Base-by-base conservation (phyloP, 768 basidiomycete genomes). In the Pleurotus sapidus region DNA sequence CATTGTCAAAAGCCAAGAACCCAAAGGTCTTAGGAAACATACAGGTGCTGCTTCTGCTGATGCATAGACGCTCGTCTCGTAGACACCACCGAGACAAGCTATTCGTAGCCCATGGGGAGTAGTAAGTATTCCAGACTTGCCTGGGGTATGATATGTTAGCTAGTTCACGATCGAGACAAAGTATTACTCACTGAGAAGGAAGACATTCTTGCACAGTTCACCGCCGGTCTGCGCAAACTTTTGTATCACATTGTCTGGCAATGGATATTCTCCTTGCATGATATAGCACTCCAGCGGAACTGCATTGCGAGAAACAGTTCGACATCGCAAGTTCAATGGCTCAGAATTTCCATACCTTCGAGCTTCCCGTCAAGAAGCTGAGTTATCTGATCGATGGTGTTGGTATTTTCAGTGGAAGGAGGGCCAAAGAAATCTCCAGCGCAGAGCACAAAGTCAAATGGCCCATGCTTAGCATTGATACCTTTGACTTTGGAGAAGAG, bases 271-370 rank as follows among this genome's bases (percentile, higher is more conserved):
- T 15, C 95, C 95, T 68, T 94, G 87, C 83, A 94, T 95, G 57
- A 97, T 86, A 74, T 96, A 98, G 63, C 93, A 95, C 65, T 92
- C 89, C 15, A 96, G 73, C 9, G 95, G 92, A 25, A 86, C 93
- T 96, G 46, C 15, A 30, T 59, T 42, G 62, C 58, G 39, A 61
- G 54, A 60, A 43, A 55, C 51, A 58, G 38, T 9, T 34, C 3
- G 11, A 11, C 8, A 34, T 34, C 30, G 30, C 9, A 11, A 34
- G 30, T 11, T 34, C 30, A 9, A 34, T 7, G 11, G 9, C 3
- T 11, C 30, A 11, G 9, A 34, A 34, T 11, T 34, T 11, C 56
- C 74, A 43, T 68, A 86, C 91, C 87, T 74, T 87, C 81, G 34
- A 94, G 65, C 20, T 76, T 71, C 0, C 89, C 95, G 7, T 81